Evolutionary conservation across 2,329 filamentous ascomycete genomes (phyloP), one percentile per base, ranked within the genome.

Genomic region (Akanthomyces dipterigenus): DNA sequence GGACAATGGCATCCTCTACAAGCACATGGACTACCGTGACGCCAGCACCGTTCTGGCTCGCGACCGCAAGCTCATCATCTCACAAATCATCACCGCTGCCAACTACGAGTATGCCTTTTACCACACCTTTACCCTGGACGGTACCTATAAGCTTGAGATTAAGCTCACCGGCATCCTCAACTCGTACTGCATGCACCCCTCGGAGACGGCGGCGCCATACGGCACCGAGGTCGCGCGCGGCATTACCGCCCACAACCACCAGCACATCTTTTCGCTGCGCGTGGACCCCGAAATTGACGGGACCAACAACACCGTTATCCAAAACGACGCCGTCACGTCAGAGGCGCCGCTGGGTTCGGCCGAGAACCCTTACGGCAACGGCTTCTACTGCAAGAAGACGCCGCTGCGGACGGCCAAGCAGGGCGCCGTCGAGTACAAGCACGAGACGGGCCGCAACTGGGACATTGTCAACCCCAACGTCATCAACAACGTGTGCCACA

Each of bases 341-440:
- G 77, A 83, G 0, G 87, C 82, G 11, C 82, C 84, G 46, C 81
- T 88, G 0, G 88, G 88, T 12, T 87, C 83, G 54, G 74, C 77
- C 9, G 86, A 89, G 71, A 91, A 92, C 73, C 84, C 80, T 60
- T 88, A 89, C 71, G 88, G 89, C 64, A 91, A 91, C 69, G 88
- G 87, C 6, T 91, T 91, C 73, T 90, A 69, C 62, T 67, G 64
- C 64, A 67, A 65, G 53, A 69, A 68, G 67, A 71, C 69, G 28
- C 62, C 64, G 18, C 65, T 71, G 14, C 63, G 62, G 1, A 70
- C 66, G 11, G 62, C 68, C 31, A 63, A 58, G 22, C 63, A 70
- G 53, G 67, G 62, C 16, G 66, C 65, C 9, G 65, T 64, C 22
- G 53, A 63, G 43, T 70, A 72, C 63, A 63, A 65, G 54, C 66